Base-by-base conservation (phyloP, 73 alveolate genomes). In the Paraurostyla sp. region DNA sequence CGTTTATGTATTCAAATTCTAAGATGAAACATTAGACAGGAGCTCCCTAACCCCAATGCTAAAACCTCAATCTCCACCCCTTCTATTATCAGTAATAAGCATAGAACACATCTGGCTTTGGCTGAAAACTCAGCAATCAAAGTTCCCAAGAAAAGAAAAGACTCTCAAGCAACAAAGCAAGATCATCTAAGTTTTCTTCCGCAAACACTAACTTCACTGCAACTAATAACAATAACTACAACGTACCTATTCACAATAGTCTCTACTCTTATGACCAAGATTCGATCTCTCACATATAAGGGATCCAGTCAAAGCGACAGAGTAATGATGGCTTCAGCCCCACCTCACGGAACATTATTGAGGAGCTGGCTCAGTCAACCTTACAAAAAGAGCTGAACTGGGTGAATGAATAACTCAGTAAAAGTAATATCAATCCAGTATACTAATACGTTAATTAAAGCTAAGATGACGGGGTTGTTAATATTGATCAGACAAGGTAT, bases 371-470 rank as follows among this genome's bases (percentile, higher is more conserved):
- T 15, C 23, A 65, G 46, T 65, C 82, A 11, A 65, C 82, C 41
- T 38, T 65, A 38, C 46, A 65, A 30, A 65, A 65, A 40, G 82
- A 65, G 41, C 46, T 65, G 13, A 65, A 65, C 41, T 65, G 82
- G 82, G 82, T 65, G 22, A 65, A 65, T 38, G 25, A 65, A 22
- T 40, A 65, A 38, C 41, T 65, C 41, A 65, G 41, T 38, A 38
- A 6, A 38, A 65, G 25, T 30, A 32, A 9, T 38, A 1, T 13
- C 2, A 65, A 65, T 32, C 57, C 9, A 45, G 18, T 45, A 45
- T 45, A 45, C 57, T 45, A 45, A 45, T 18, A 45, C 18, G 9
- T 9, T 45, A 13, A 13, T 45, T 13, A 9, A 45, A 45, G 18
- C 9, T 45, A 45, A 45, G 9, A 11, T 11, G 16, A 11, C n/a